phyloP scores from a whole-genome alignment of 805 yeast species.

The Priceomyces medius region DNA sequence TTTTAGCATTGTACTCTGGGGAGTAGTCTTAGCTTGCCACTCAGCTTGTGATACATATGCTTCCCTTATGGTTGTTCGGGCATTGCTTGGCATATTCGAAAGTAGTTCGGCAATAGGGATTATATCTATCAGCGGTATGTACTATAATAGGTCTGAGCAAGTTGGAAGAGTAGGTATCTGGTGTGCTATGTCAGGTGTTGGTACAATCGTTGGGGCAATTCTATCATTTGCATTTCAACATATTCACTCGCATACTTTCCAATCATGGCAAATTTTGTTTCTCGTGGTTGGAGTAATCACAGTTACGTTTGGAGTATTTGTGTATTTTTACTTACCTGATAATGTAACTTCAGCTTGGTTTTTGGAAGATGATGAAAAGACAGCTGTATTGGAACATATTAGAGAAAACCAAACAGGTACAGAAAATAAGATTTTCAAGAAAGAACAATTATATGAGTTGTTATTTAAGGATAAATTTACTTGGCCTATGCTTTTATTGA shows the following conservation, averaged over 20 bases:
- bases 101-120: conserved; percentile 56
- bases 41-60: conserved; percentile 54
- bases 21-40: conserved; percentile 49
- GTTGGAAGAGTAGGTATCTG: conserved; percentile 52
- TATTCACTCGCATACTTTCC: conserved; percentile 31
- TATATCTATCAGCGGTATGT: conserved; percentile 60
- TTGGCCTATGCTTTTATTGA: conserved; percentile 48
- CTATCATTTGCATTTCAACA: conserved; percentile 54
- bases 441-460: conserved; percentile 46
- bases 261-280: conserved; percentile 64
- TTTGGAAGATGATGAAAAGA: conserved; percentile 41
- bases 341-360: conserved; percentile 42
- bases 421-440: conserved; percentile 46
- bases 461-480: conserved; percentile 47
- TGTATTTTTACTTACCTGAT: conserved; percentile 49
- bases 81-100: conserved; percentile 55
- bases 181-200: conserved; percentile 59
- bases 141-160: conserved; percentile 55
- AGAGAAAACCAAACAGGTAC: conserved; percentile 52
- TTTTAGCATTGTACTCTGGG: conserved; percentile 51
- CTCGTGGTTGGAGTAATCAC: conserved; percentile 56
- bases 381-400: conserved; percentile 43
- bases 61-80: conserved; percentile 53
- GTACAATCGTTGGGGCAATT: conserved; percentile 49
- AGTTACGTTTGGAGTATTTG: conserved; percentile 45